Percentiles rank a stretch among this genome's conserved stretches.
Conservation (phyloP, 768 basidiomycete species). For the Hydnum rufescens region DNA sequence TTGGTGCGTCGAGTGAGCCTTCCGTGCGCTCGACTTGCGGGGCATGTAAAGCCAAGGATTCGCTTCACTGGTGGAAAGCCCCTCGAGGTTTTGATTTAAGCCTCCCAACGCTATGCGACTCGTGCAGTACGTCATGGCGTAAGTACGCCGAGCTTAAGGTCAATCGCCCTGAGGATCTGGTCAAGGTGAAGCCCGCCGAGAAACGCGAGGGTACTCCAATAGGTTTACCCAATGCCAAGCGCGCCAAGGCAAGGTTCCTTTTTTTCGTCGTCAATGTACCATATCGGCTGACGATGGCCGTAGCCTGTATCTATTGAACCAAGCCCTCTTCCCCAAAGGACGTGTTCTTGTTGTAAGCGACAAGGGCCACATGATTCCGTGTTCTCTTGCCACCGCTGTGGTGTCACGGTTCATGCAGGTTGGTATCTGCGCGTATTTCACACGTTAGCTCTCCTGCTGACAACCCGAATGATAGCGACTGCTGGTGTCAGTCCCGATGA, state of each 20-base stretch:
- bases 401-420: constrained; percentile 67
- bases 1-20: constrained; percentile 28
- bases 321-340: constrained; percentile 14
- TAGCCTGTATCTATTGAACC: no score
- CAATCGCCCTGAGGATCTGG: constrained; percentile 22
- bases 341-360: constrained; percentile 58
- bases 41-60: constrained; percentile 67
- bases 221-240: constrained; percentile 34
- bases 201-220: constrained; percentile 45
- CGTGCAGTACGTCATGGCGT: constrained; percentile 73
- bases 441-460: not conserved
- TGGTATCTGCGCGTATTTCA: not conserved
- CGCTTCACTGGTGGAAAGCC: constrained; percentile 75
- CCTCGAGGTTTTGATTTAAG: constrained; percentile 64
- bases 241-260: constrained; percentile 31
- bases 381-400: constrained; percentile 62
- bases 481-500: no score
- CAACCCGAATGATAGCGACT: no score
- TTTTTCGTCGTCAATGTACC: no score
- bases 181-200: constrained; percentile 21
- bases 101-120: constrained; percentile 51
- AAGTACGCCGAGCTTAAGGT: constrained; percentile 71
- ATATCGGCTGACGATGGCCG: no score
- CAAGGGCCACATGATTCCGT: constrained; percentile 60
- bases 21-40: constrained; percentile 33